Conservation (phyloP, 1,284 basidiomycete genomes). For the Porphyrellus sp. region DNA sequence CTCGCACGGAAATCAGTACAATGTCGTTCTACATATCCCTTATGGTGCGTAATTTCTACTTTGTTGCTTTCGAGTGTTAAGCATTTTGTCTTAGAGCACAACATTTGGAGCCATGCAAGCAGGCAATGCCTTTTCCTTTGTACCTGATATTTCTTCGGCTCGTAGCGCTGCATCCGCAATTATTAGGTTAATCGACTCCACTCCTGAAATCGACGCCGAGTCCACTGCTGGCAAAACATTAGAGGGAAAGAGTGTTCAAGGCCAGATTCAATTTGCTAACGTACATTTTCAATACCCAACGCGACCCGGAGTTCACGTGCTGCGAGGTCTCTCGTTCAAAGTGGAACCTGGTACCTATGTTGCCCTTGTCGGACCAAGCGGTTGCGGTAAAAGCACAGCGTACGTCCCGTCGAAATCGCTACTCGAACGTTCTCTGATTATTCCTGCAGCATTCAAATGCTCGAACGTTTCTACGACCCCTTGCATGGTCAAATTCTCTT, state of each 20-base stretch:
- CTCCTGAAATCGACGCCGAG: conserved; percentile 81
- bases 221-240: conserved; percentile 65
- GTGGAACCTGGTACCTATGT: conserved; percentile 88
- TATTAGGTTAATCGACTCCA: conserved; percentile 75
- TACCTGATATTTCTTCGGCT: conserved; percentile 90
- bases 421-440: conserved; percentile 1
- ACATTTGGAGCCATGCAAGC: conserved; percentile 78
- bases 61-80: conserved; percentile 32
- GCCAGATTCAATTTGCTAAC: conserved; percentile 75
- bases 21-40: conserved; percentile 82
- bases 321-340: conserved; percentile 78
- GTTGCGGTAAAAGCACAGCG: conserved; percentile 87
- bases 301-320: conserved; percentile 80
- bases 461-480: conserved; percentile 89
- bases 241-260: conserved; percentile 50
- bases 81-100: conserved; percentile 45
- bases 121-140: conserved; percentile 87
- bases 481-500: conserved; percentile 71
- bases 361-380: conserved; percentile 86
- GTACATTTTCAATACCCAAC: conserved; percentile 97
- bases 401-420: conserved; percentile 37
- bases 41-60: conserved; percentile 52
- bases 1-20: conserved; percentile 55
- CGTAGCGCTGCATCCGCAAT: conserved; percentile 76
- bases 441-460: conserved; percentile 66